Conservation (phyloP, 2,329 filamentous ascomycete species). For the Metarhizium anisopliae region DNA sequence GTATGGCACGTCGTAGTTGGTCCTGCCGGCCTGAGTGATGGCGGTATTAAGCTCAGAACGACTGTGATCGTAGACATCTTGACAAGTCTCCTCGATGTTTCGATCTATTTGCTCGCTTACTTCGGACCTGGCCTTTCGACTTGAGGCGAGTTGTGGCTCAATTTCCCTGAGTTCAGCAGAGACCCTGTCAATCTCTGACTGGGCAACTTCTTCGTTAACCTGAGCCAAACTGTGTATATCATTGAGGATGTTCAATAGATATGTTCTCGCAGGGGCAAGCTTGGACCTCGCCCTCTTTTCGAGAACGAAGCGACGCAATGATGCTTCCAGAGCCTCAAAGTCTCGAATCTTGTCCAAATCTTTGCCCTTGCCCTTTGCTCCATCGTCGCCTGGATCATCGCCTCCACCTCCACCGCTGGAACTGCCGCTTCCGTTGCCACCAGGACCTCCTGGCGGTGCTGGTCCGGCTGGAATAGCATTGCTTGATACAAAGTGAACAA, state of each 20-base stretch:
- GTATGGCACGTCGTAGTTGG: conserved; percentile 74
- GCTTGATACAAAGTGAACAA: conserved; percentile 97
- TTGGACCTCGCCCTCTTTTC: conserved; percentile 95
- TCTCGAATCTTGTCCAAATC: conserved; percentile 81
- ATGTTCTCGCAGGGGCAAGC: conserved; percentile 89
- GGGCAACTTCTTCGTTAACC: conserved; percentile 81
- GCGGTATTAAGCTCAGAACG: conserved; percentile 65
- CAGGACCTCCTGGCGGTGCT: conserved; percentile 44
- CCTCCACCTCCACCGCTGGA: conserved; percentile 45
- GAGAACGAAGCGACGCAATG: conserved; percentile 82
- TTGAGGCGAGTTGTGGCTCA: conserved; percentile 77
- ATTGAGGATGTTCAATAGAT: conserved; percentile 84
- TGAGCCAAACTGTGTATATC: conserved; percentile 76
- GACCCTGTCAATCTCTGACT: conserved; percentile 76
- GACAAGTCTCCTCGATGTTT: conserved; percentile 76
- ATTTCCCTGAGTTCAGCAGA: conserved; percentile 71
- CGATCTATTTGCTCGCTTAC: conserved; percentile 74
- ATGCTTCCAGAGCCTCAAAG: conserved; percentile 83
- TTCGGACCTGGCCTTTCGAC: conserved; percentile 69
- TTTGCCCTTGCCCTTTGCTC: conserved; percentile 58
- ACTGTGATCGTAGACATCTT: conserved; percentile 78
- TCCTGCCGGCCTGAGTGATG: conserved; percentile 68
- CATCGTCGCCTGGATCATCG: conserved; percentile 24
- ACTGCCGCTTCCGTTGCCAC: conserved; percentile 43
- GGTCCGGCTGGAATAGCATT: conserved; percentile 78